Percentiles rank a stretch among this genome's conserved stretches.
Conservation (phyloP, 2,329 filamentous ascomycete genomes). For the Ambrosiella beaveri region DNA sequence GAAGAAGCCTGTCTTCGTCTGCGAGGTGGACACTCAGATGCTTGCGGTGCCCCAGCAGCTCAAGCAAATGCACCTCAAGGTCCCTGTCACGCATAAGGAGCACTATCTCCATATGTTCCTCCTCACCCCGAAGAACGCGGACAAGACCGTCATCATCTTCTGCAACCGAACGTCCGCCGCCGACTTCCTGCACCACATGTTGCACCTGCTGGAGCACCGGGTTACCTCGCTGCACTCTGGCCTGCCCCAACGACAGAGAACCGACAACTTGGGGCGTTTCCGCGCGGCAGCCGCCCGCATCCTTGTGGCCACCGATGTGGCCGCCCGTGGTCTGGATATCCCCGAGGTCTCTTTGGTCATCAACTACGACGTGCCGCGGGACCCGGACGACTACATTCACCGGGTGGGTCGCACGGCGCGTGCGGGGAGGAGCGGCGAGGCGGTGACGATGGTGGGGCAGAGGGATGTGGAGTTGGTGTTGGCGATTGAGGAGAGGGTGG, state of each 20-base stretch:
- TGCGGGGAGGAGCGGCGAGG: slow-evolving; percentile 68
- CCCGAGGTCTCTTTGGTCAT: slow-evolving; percentile 78
- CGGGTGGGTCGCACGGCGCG: slow-evolving; percentile 87
- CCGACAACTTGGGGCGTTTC: slow-evolving; percentile 79
- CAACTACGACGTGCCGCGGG: slow-evolving; percentile 92
- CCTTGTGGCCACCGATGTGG: slow-evolving; percentile 87
- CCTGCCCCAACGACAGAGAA: slow-evolving; percentile 68
- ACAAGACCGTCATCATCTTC: slow-evolving; percentile 77
- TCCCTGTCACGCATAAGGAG: slow-evolving; percentile 83
- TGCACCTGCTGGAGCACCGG: slow-evolving; percentile 71
- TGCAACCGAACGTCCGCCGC: slow-evolving; percentile 84
- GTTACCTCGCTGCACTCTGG: slow-evolving; percentile 83
- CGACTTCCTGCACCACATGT: slow-evolving; percentile 71
- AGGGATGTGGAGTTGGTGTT: slow-evolving; percentile 81
- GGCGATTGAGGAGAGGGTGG: slow-evolving; percentile 73
- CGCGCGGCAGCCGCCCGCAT: slow-evolving; percentile 76
- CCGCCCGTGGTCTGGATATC: slow-evolving; percentile 85
- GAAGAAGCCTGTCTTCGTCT: slow-evolving; percentile 68
- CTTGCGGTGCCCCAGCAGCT: slow-evolving; percentile 68
- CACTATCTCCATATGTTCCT: slow-evolving; percentile 87
- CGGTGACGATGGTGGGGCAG: slow-evolving; percentile 80
- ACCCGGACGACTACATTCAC: slow-evolving; percentile 95
- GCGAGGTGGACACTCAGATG: slow-evolving; percentile 62
- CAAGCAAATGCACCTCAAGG: slow-evolving; percentile 68
- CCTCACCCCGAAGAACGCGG: slow-evolving; percentile 54